Evolutionary conservation across 192 early-diverging fungal species (phyloP).

Genomic region (Gonapodya sp.): DNA sequence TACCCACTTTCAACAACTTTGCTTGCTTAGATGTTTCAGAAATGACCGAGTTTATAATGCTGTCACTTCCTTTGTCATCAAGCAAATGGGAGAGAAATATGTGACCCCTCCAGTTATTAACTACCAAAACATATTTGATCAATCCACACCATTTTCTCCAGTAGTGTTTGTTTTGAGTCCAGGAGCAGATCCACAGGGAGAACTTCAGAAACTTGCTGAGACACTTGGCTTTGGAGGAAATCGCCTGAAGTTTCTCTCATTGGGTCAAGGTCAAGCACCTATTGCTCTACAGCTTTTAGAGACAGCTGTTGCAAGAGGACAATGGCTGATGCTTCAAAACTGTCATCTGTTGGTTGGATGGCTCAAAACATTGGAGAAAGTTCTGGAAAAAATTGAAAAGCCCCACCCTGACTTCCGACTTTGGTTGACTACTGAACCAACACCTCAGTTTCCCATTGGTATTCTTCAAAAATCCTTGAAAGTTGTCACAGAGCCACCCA

Average conservation of each 20-base stretch:
- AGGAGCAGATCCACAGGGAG: constrained; percentile 52
- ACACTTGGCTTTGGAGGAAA: constrained; percentile 52
- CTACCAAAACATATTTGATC: constrained; percentile 39
- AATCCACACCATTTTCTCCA: constrained; percentile 50
- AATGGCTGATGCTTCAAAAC: constrained; percentile 55
- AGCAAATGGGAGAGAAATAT: constrained; percentile 30
- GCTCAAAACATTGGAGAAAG: constrained; percentile 45
- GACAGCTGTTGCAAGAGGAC: constrained; percentile 49
- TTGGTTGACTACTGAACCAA: constrained; percentile 55
- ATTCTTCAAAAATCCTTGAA: constrained; percentile 58
- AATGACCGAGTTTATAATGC: constrained; percentile 53
- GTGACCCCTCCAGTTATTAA: constrained; percentile 56
- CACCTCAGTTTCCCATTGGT: constrained; percentile 49
- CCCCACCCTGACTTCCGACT: constrained; percentile 56
- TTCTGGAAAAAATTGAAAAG: constrained; percentile 44
- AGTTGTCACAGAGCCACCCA: constrained; percentile 61
- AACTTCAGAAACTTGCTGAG: constrained; percentile 52
- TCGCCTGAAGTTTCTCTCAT: constrained; percentile 57
- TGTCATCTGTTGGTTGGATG: constrained; percentile 56
- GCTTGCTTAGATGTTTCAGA: constrained; percentile 48
- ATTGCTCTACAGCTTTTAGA: constrained; percentile 49
- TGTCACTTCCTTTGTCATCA: constrained; percentile 51
- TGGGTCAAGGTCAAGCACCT: constrained; percentile 59
- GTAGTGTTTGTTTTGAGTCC: constrained; percentile 55
- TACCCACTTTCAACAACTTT: constrained; percentile 42